These are phyloP conservation scores for Penicillium psychrosexuale DNA, from an alignment of 2,329 filamentous ascomycete genomes.

Conservation along the genomic window DNA sequence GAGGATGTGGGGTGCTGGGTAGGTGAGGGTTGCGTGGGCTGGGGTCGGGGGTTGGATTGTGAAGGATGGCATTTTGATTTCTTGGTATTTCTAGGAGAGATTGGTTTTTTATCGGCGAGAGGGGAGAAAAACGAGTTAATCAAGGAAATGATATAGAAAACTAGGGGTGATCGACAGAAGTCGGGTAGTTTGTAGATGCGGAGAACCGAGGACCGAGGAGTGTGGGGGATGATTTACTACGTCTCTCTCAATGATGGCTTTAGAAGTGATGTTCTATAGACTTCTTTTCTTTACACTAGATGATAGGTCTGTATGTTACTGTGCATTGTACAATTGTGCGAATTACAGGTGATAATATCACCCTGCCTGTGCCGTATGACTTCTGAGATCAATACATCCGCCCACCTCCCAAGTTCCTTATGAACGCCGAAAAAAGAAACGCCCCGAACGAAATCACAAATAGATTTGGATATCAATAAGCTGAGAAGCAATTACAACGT, in stretches of 20 bases:
- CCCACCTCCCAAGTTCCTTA: conserved; percentile 1
- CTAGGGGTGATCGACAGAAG: neutral
- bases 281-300: neutral
- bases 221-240: conserved; percentile 7
- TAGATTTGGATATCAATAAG: conserved; percentile 19
- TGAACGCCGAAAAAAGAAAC: conserved; percentile 19
- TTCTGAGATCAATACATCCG: conserved; percentile 14
- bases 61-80: conserved; percentile 26
- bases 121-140: neutral
- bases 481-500: neutral
- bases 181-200: conserved; percentile 13
- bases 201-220: conserved; percentile 24
- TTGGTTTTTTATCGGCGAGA: neutral
- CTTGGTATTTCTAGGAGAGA: neutral
- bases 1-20: conserved; percentile 47
- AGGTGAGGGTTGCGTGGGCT: conserved; percentile 35
- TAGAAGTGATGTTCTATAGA: neutral
- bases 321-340: neutral
- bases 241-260: neutral
- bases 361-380: neutral
- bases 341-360: neutral
- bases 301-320: neutral
- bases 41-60: conserved; percentile 31
- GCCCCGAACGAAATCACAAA: conserved; percentile 13
- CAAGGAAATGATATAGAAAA: neutral